A percentile compares a stretch with the other conserved stretches of the same genome.
These are phyloP conservation scores for Hypoxylon intermedium DNA, from an alignment of 495 filamentous ascomycete genomes.

Conservation along the genomic window DNA sequence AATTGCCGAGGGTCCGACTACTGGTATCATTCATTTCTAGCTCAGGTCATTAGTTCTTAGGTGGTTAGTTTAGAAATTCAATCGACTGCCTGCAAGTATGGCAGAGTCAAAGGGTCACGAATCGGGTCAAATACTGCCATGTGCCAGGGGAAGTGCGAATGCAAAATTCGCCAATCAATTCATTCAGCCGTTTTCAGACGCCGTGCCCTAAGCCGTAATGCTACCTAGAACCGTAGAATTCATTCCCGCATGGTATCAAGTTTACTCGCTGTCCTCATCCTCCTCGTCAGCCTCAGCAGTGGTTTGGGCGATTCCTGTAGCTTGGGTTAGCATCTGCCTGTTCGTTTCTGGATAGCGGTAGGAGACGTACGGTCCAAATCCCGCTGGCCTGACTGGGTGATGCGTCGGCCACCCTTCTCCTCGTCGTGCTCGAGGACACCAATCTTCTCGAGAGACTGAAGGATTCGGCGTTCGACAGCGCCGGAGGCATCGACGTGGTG, in stretches of 20 bases:
- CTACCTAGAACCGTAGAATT: constrained; percentile 43
- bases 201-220: constrained; percentile 41
- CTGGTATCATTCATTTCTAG: too few relatives aligned
- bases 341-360: too few relatives aligned
- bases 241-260: constrained; percentile 38
- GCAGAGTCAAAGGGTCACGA: not conserved
- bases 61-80: too few relatives aligned
- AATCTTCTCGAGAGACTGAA: constrained; percentile 98
- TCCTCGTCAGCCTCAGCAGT: constrained; percentile 74
- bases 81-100: not conserved
- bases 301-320: constrained; percentile 71
- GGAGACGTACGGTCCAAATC: constrained; percentile 85
- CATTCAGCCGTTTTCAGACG: constrained; percentile 46
- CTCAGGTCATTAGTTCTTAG: too few relatives aligned
- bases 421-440: constrained; percentile 95
- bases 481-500: constrained; percentile 97
- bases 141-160: constrained; percentile 38
- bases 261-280: constrained; percentile 69
- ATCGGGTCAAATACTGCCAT: constrained; percentile 1
- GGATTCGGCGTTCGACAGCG: constrained; percentile 91
- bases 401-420: constrained; percentile 95
- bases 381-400: constrained; percentile 95
- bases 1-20: too few relatives aligned
- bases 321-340: constrained; percentile 9
- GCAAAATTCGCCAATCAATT: constrained; percentile 42